Conservation (phyloP, 2,329 filamentous ascomycete species). For the Beauveria pseudobassiana region DNA sequence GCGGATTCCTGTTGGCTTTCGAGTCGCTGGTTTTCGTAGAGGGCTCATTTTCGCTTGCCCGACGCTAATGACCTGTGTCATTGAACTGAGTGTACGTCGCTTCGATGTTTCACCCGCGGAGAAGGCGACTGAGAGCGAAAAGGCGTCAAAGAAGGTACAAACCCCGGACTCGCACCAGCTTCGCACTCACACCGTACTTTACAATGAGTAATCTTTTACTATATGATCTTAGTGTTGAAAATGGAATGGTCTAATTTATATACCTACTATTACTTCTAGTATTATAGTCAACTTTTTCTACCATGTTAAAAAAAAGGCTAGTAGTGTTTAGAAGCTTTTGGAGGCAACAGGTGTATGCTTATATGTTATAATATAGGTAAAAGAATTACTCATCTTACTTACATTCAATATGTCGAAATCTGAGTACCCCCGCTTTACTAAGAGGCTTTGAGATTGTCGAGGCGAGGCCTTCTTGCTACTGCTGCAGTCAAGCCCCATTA, state of each 20-base stretch:
- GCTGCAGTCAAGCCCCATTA: constrained; percentile 57
- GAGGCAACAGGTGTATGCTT: too few relatives aligned
- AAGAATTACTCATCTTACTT: too few relatives aligned
- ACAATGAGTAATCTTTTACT: too few relatives aligned
- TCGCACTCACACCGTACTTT: background rate
- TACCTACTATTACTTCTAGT: too few relatives aligned
- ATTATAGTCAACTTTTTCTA: too few relatives aligned
- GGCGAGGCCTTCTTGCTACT: constrained; percentile 56
- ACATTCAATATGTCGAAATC: background rate
- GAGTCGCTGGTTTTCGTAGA: constrained; percentile 86
- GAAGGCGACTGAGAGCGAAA: constrained; percentile 56
- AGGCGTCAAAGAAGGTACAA: background rate
- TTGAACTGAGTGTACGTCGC: constrained; percentile 80
- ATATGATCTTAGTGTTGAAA: too few relatives aligned
- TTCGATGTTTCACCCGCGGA: constrained; percentile 71
- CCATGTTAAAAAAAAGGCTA: too few relatives aligned
- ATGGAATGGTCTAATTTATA: too few relatives aligned
- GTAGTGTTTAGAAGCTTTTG: too few relatives aligned
- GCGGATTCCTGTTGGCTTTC: constrained; percentile 72
- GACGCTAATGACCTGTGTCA: constrained; percentile 82
- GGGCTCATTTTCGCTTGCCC: constrained; percentile 67
- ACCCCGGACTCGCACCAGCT: too few relatives aligned
- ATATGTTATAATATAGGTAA: too few relatives aligned
- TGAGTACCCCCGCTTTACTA: constrained; percentile 56
- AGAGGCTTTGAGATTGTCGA: constrained; percentile 65